Base-by-base conservation (phyloP, 345 rosid species). In the Nephelium lappaceum region DNA sequence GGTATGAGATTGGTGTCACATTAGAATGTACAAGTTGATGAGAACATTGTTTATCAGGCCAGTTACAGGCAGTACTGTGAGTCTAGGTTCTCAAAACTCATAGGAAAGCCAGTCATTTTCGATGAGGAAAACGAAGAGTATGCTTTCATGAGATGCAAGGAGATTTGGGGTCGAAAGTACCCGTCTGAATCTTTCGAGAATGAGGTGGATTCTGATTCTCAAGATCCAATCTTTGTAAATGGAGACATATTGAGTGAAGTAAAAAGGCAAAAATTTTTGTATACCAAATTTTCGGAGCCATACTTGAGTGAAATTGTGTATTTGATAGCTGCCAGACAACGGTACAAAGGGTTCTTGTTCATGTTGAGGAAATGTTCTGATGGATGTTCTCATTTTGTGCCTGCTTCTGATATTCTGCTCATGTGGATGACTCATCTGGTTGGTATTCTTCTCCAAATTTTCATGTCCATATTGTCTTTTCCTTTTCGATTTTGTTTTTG, bases 391-490 rank as follows among this genome's bases (percentile, higher is more conserved):
- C 79, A 79, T 25, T 84, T 93, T 9, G 87, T 91, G 82, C 98
- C 96, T 45, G 79, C 90, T 86, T 75, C 78, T 67, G 98, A 95
- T 82, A 88, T 93, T 76, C 71, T 89, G 36, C 84, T 95, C n/a
- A 91, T 95, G 93, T 90, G 93, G 93, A 82, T 92, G 15, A 88
- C 94, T 10, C 98, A 91, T 81, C 90, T 91, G 95, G 97, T 93
- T 63, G 27, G 84, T 79, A 65, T 15, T 58, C 31, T 74, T 23
- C 42, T 66, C 9, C 31, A 12, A 11, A 19, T 38, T 36, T 49
- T 65, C 39, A 27, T 27, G 9, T 36, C 63, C 41, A 38, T 27
- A 18, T 23, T 55, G 47, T 51, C 42, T 16, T 47, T 39, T 67
- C 9, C 19, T 10, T 55, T 76, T 27, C 21, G 51, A 71, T 71